Evolutionary conservation across 2,329 filamentous ascomycete species (phyloP), one percentile per base, ranked within the genome.

Genomic region (Cladosporium halotolerans): DNA sequence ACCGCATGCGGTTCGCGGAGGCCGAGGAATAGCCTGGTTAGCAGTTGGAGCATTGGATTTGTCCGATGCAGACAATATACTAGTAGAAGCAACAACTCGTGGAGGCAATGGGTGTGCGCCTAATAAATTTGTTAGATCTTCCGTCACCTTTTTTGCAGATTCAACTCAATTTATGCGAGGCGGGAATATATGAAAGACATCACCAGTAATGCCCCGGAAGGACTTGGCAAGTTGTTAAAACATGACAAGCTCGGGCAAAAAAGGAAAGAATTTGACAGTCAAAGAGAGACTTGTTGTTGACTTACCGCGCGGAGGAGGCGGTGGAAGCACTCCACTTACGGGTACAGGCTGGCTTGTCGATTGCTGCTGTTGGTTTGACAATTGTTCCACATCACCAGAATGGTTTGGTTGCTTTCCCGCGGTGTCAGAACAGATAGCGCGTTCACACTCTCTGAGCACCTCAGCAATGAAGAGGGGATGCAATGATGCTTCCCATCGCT

Each of bases 401-500:
- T 55, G 63, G 60, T 59, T 54, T 50, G 60, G 58, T 16, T 49
- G 52, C 28, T 57, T 53, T 48, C 55, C 55, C 46, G 60, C 31
- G 49, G 45, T 41, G 45, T 44, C 57, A 28, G 62, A 60, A 56
- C 63, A 66, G 55, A 61, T 64, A 56, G 58, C 52, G 46, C 57
- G 58, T 59, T 68, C 64, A 63, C 63, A 66, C 62, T 66, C 62
- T 60, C 61, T 64, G 53, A 68, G 62, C 54, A 62, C 58, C 34
- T 62, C 59, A 23, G 59, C 55, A 28, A 66, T 58, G 46, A 64
- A 54, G 16, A 60, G 57, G 40, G 61, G 60, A 2, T 18, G 16
- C 39, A 65, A 45, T 28, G 62, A 56, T 13, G 76, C 70, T 58
- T 84, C 82, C 82, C 86, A 92, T 62, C 83, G 85, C 65, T 90